Evolutionary conservation across 495 filamentous ascomycete genomes (phyloP).

Genomic region (Symbiotaphrina buchneri): DNA sequence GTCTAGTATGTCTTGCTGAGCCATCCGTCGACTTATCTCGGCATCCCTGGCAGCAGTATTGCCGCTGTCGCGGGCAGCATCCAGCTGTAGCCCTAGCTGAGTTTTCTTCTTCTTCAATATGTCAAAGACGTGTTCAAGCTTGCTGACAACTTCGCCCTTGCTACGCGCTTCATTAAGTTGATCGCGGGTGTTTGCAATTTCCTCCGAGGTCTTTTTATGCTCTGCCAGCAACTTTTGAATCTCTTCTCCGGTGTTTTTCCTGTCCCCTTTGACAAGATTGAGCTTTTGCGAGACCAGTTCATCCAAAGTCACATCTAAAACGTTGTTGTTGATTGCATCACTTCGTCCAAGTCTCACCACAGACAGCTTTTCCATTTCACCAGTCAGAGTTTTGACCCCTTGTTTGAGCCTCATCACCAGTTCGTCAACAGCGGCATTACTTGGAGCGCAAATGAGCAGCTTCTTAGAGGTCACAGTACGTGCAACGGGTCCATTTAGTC

Average conservation of each 20-base stretch:
- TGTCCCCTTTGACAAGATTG: constrained; percentile 18
- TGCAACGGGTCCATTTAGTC: constrained; percentile 1
- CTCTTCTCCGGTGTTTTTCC: constrained; percentile 21
- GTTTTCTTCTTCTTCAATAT: constrained; percentile 49
- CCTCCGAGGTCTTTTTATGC: constrained; percentile 51
- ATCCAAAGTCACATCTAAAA: constrained; percentile 82
- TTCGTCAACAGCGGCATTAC: constrained; percentile 94
- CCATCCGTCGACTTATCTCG: constrained; percentile 63
- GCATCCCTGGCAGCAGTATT: constrained; percentile 51
- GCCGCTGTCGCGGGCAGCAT: constrained; percentile 64
- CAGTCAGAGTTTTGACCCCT: constrained; percentile 60
- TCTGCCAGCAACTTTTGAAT: constrained; percentile 63
- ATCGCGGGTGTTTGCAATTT: constrained; percentile 39
- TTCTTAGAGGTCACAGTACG: constrained; percentile 34
- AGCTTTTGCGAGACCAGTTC: constrained; percentile 65
- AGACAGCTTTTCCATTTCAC: constrained; percentile 46
- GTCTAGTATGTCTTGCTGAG: constrained; percentile 81
- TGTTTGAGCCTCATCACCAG: constrained; percentile 80
- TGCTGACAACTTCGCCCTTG: constrained; percentile 34
- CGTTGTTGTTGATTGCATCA: constrained; percentile 79
- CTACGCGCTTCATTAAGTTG: constrained; percentile 47
- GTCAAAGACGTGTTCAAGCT: constrained; percentile 58
- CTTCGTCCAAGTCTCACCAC: constrained; percentile 80
- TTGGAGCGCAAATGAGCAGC: constrained; percentile 83
- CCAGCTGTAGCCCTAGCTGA: constrained; percentile 55